Conservation (phyloP, 306 rosid species). For the Chamaecrista fasciculata region DNA sequence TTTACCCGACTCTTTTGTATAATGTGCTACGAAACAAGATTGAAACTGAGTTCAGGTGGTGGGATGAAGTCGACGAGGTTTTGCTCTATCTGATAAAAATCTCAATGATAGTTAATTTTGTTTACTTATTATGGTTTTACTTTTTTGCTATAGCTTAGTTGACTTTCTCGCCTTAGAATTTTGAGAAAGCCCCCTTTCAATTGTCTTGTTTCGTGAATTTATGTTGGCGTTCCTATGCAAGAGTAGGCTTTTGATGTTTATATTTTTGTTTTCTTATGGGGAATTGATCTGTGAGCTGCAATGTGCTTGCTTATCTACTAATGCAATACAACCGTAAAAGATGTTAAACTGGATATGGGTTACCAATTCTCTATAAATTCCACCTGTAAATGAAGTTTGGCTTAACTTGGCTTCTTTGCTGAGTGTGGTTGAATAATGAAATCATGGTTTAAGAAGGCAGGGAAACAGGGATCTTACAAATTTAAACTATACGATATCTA, state of each 20-base stretch:
- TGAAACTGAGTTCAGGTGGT: constrained; percentile 97
- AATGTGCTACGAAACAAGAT: constrained; percentile 93
- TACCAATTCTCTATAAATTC: not conserved
- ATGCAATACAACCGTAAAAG: not conserved
- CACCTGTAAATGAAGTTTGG: not conserved
- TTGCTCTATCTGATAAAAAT: not conserved
- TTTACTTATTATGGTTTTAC: not conserved
- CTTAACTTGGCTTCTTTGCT: constrained; percentile 1
- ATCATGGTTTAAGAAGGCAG: not conserved
- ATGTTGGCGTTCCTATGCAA: not conserved
- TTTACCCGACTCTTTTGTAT: constrained; percentile 92
- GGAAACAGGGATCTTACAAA: not conserved
- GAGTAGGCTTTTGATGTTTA: not conserved
- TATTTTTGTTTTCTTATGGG: not conserved
- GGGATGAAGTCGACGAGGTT: constrained; percentile 99
- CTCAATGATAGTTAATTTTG: not conserved
- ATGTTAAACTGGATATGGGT: not conserved
- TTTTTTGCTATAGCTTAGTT: not conserved
- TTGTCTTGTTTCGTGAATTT: not conserved
- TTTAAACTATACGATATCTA: not conserved
- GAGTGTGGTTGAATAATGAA: constrained; percentile 7
- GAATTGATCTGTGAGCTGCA: not conserved
- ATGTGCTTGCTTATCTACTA: not conserved
- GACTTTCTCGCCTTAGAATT: not conserved
- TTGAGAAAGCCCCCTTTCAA: not conserved